Evolutionary conservation across 75 land plant species (phyloP).

Genomic region (Pinus taeda): DNA sequence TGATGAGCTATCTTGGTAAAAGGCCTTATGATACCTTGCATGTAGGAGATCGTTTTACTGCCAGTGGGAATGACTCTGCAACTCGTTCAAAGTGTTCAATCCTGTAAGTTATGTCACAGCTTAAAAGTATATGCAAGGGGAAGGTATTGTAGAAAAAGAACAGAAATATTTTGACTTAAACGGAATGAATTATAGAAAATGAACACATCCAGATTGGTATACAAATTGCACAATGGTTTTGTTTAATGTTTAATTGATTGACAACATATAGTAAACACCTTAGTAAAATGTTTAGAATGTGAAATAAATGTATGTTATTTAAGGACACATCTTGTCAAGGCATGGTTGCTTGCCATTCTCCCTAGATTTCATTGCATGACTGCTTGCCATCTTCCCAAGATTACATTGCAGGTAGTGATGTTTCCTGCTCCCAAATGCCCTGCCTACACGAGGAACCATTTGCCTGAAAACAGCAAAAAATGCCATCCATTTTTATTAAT

Average conservation of each 20-base stretch:
- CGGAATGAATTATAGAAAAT: neutral
- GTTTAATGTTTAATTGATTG: neutral
- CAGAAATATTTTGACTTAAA: neutral
- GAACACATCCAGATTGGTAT: neutral
- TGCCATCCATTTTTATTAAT: too few species aligned
- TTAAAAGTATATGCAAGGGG: neutral
- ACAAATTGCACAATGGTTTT: neutral
- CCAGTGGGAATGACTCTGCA: conserved; percentile 54
- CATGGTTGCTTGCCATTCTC: neutral
- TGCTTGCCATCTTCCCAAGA: neutral
- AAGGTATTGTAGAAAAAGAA: neutral
- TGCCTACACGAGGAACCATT: too few species aligned
- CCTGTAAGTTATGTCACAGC: conserved; percentile 21
- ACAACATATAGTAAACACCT: neutral
- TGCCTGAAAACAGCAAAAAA: too few species aligned
- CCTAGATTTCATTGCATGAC: too few species aligned
- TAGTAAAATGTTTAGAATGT: neutral
- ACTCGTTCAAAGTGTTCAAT: conserved; percentile 51
- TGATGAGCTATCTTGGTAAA: conserved; percentile 39
- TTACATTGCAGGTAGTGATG: too few species aligned
- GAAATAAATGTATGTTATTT: neutral
- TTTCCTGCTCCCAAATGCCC: too few species aligned
- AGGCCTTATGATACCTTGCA: conserved; percentile 40
- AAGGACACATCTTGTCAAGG: neutral
- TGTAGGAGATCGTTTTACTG: conserved; percentile 49